Conservation (phyloP, 2,329 filamentous ascomycete species). For the Clonostachys chloroleuca region DNA sequence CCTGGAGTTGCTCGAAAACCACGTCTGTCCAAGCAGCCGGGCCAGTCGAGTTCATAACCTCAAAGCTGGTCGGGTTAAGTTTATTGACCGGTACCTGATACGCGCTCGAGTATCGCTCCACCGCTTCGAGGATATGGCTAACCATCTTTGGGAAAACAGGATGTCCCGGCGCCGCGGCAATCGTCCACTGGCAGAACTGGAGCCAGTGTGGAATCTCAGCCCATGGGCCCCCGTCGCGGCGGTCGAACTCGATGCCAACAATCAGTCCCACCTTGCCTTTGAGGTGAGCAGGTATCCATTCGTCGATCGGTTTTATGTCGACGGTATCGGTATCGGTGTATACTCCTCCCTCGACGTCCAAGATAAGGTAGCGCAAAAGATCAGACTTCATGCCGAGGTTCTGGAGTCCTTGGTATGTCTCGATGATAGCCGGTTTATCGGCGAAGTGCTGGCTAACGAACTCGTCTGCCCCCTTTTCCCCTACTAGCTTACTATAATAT, state of each 20-base stretch:
- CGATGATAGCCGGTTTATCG: conserved; percentile 8
- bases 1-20: conserved; percentile 17
- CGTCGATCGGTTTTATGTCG: conserved; percentile 43
- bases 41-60: conserved; percentile 22
- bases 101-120: conserved; percentile 7
- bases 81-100: not conserved
- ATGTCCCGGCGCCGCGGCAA: conserved; percentile 21
- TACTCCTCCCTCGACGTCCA: conserved; percentile 20
- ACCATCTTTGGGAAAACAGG: conserved; percentile 18
- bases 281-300: conserved; percentile 12
- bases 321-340: conserved; percentile 39
- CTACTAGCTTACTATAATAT: conserved; percentile 11
- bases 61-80: conserved; percentile 13
- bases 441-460: conserved; percentile 13
- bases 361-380: conserved; percentile 16
- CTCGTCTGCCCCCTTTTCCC: conserved; percentile 11
- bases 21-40: conserved; percentile 23
- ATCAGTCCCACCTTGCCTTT: conserved; percentile 12
- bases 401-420: conserved; percentile 1
- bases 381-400: conserved; percentile 19
- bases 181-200: conserved; percentile 27
- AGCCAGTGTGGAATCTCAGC: conserved; percentile 15
- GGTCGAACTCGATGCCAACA: conserved; percentile 21
- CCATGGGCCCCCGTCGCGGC: conserved; percentile 14
- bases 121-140: conserved; percentile 10